Evolutionary conservation across 1,139 yeast genomes (phyloP).

Genomic region (Kluyveromyces sp.): DNA sequence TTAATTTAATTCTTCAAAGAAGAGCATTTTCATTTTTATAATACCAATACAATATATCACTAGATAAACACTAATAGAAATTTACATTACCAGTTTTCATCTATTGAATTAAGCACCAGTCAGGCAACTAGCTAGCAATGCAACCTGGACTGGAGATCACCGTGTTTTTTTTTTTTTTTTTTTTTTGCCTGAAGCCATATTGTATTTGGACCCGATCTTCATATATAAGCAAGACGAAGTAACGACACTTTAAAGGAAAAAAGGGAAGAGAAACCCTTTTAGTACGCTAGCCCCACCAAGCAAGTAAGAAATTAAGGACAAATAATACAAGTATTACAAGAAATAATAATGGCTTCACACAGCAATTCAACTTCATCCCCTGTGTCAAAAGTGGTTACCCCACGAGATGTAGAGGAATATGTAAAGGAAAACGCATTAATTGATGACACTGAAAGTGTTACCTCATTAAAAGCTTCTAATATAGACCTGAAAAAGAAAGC

Average conservation of each 20-base stretch:
- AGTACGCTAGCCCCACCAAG: no score
- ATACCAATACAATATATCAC: neutral
- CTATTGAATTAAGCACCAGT: no score
- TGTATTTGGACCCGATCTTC: no score
- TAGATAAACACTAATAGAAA: no score
- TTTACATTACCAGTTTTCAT: no score
- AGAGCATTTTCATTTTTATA: neutral
- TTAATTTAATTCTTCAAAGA: neutral
- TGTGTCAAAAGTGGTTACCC: constrained; percentile 14
- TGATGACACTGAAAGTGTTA: constrained; percentile 22
- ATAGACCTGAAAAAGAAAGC: constrained; percentile 14
- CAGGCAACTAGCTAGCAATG: neutral
- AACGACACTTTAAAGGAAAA: no score
- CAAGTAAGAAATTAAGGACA: no score
- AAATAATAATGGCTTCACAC: no score
- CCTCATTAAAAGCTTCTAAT: constrained; percentile 19
- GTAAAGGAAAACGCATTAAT: constrained; percentile 18
- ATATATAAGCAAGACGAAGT: no score
- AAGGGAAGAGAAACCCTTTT: no score
- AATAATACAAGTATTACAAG: no score
- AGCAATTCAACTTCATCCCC: neutral
- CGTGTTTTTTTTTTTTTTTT: neutral
- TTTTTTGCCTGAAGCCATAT: neutral
- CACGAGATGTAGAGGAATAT: constrained; percentile 15
- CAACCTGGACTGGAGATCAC: neutral